Evolutionary conservation across 768 basidiomycete species (phyloP).

Genomic region (Mycena galopus): DNA sequence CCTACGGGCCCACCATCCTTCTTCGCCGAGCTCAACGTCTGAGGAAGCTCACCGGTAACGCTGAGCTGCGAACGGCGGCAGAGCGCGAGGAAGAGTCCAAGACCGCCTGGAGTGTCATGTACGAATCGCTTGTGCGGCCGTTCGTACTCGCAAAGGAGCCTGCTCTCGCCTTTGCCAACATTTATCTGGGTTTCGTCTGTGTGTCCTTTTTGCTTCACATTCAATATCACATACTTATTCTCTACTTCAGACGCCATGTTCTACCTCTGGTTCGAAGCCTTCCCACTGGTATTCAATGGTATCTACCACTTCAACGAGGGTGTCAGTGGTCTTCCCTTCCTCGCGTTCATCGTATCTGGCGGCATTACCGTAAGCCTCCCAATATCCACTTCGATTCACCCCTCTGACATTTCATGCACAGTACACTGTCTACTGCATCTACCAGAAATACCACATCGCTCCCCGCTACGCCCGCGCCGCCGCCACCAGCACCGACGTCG

Average conservation of each 20-base stretch:
- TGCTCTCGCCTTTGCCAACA: constrained; percentile 44
- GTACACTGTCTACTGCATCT: constrained; percentile 38
- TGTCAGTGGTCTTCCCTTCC: constrained; percentile 19
- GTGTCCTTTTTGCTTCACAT: constrained; percentile 4
- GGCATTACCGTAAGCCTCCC: constrained; percentile 23
- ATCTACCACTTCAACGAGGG: constrained; percentile 47
- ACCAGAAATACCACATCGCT: constrained; percentile 36
- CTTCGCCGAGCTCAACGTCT: constrained; percentile 46
- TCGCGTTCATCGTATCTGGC: constrained; percentile 35
- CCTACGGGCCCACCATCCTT: constrained; percentile 43
- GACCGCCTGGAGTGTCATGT: constrained; percentile 32
- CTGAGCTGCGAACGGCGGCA: constrained; percentile 39
- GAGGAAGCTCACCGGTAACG: constrained; percentile 46
- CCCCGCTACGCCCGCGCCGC: constrained; percentile 29
- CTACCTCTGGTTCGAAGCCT: constrained; percentile 51
- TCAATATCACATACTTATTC: neutral
- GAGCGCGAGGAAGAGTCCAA: constrained; percentile 41
- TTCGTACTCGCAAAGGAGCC: constrained; percentile 48
- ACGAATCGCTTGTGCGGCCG: constrained; percentile 45
- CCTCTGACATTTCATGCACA: neutral
- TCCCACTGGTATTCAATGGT: constrained; percentile 48
- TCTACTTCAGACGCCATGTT: constrained; percentile 40
- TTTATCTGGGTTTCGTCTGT: constrained; percentile 49
- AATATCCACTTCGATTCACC: neutral
- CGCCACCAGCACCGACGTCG: constrained; percentile 24